A percentile compares a stretch with the other conserved stretches of the same genome.
Conservation (phyloP, 441 rosid species). For the Brassica hybrid region DNA sequence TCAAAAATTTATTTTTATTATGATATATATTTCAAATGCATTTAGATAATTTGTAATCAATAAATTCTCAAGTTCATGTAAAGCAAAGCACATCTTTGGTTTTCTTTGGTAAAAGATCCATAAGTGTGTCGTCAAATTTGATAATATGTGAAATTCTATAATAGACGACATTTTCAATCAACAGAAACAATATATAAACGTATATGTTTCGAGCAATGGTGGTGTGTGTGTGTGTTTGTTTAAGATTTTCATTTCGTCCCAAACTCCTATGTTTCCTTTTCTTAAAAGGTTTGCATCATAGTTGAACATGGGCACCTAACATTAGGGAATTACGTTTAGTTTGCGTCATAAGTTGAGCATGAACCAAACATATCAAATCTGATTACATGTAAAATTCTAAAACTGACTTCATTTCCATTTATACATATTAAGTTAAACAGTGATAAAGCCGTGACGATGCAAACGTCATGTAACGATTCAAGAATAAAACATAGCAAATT, state of each 20-base stretch:
- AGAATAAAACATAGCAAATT: not conserved
- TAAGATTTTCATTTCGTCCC: not conserved
- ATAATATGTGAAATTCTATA: constrained; percentile 15
- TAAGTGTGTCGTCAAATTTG: not conserved
- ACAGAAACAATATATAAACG: not conserved
- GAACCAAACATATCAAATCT: not conserved
- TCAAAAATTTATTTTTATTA: not conserved
- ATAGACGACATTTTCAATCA: not conserved
- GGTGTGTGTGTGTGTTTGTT: not conserved
- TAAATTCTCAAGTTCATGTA: constrained; percentile 65
- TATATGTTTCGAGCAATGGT: not conserved
- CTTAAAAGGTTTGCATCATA: not conserved
- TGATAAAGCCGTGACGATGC: too few relatives aligned
- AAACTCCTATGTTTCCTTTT: not conserved
- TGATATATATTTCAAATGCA: not conserved
- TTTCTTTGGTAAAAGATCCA: constrained; percentile 1
- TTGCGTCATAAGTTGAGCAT: not conserved
- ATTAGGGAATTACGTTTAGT: not conserved
- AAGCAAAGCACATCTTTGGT: constrained; percentile 23
- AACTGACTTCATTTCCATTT: too few relatives aligned
- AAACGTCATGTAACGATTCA: not conserved
- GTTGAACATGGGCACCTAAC: not conserved
- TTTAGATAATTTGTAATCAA: not conserved
- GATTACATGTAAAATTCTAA: too few relatives aligned
- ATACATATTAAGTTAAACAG: too few relatives aligned